Evolutionary conservation across 495 filamentous ascomycete genomes (phyloP).

Genomic region (Glutinoglossum americanum): DNA sequence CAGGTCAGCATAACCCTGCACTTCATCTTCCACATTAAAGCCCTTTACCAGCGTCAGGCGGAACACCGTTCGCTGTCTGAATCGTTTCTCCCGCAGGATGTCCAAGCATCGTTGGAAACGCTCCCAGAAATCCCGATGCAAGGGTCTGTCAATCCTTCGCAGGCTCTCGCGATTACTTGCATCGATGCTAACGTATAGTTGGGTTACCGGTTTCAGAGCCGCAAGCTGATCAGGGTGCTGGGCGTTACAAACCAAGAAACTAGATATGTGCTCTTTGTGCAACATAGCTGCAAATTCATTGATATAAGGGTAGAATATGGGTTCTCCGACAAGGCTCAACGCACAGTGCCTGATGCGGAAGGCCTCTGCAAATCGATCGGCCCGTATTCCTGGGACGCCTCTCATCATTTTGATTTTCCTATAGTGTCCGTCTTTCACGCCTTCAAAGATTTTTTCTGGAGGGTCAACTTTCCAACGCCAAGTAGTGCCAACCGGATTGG

Average conservation of each 20-base stretch:
- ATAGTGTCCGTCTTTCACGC: conserved; percentile 80
- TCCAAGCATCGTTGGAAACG: conserved; percentile 78
- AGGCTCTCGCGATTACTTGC: conserved; percentile 78
- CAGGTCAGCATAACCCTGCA: conserved; percentile 71
- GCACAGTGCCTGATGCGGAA: conserved; percentile 89
- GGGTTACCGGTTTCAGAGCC: conserved; percentile 60
- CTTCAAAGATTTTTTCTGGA: conserved; percentile 68
- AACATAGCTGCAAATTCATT: conserved; percentile 70
- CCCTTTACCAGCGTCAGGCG: conserved; percentile 86
- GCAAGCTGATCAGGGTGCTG: conserved; percentile 87
- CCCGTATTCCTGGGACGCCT: conserved; percentile 76
- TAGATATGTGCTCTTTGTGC: conserved; percentile 70
- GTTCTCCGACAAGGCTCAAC: conserved; percentile 75
- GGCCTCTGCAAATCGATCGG: conserved; percentile 78
- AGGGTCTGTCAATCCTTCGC: conserved; percentile 67
- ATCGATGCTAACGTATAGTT: conserved; percentile 90
- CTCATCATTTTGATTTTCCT: conserved; percentile 94
- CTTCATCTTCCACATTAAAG: conserved; percentile 91
- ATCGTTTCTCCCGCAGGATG: conserved; percentile 62
- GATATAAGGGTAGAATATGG: conserved; percentile 95
- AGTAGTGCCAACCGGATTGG: conserved; percentile 85
- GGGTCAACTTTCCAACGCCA: conserved; percentile 93
- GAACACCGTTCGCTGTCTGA: conserved; percentile 79
- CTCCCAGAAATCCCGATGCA: conserved; percentile 95
- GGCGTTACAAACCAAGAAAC: conserved; percentile 94